Evolutionary conservation across 2,329 filamentous ascomycete genomes (phyloP).

Genomic region (Penicillium polonicum): DNA sequence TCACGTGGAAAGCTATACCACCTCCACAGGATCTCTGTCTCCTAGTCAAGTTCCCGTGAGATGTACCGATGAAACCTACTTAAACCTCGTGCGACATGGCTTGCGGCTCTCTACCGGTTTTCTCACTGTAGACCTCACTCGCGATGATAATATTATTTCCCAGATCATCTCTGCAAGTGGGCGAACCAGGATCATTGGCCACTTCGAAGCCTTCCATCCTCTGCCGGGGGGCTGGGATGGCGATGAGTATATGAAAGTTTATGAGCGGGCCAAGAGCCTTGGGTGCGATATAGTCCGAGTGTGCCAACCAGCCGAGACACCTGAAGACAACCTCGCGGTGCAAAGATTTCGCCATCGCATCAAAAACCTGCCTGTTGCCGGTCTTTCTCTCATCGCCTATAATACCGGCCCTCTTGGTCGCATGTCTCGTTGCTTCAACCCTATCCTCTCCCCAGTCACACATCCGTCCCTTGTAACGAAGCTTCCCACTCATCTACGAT

Average conservation of each 20-base stretch:
- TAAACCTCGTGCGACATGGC: constrained; percentile 59
- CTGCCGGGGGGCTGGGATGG: constrained; percentile 57
- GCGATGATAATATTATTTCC: constrained; percentile 53
- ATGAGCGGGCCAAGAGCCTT: constrained; percentile 56
- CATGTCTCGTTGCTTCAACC: constrained; percentile 66
- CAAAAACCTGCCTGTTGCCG: constrained; percentile 42
- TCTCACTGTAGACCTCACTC: constrained; percentile 60
- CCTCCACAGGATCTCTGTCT: constrained; percentile 18
- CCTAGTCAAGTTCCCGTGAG: constrained; percentile 27
- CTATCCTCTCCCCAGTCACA: constrained; percentile 61
- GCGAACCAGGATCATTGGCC: constrained; percentile 61
- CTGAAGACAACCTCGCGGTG: constrained; percentile 65
- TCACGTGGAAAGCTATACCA: constrained; percentile 45
- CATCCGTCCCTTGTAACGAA: constrained; percentile 49
- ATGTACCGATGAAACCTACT: constrained; percentile 45
- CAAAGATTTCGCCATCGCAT: constrained; percentile 55
- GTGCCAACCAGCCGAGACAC: constrained; percentile 55
- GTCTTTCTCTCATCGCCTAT: constrained; percentile 60
- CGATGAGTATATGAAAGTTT: constrained; percentile 55
- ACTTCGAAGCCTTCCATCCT: constrained; percentile 47
- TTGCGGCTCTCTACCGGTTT: constrained; percentile 64
- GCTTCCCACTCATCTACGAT: constrained; percentile 45
- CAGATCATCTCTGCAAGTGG: constrained; percentile 54
- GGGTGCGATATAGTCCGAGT: constrained; percentile 65
- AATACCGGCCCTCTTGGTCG: constrained; percentile 64